A percentile compares a stretch with the other conserved stretches of the same genome.
These are phyloP conservation scores for Ustanciosporium gigantosporum DNA, from an alignment of 1,284 basidiomycete species.

Conservation along the genomic window DNA sequence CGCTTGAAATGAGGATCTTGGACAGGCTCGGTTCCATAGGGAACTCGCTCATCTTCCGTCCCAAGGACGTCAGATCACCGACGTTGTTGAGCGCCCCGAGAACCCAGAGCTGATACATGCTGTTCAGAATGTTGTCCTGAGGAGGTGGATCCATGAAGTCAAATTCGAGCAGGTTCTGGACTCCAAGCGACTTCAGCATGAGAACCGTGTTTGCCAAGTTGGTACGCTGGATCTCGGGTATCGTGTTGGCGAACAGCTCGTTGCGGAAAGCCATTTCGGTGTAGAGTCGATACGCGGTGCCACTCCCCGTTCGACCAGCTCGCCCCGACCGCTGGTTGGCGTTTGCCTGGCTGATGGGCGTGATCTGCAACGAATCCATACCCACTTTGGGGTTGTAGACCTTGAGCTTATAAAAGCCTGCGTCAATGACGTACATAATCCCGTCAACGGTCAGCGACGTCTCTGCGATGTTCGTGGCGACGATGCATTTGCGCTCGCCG, in stretches of 20 bases:
- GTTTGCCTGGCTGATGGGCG: conserved; percentile 91
- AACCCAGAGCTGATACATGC: conserved; percentile 99
- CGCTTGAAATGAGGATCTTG: conserved; percentile 95
- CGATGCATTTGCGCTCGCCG: conserved; percentile 92
- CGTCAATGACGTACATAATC: conserved; percentile 94
- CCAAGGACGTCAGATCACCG: conserved; percentile 88
- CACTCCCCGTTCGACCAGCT: conserved; percentile 87
- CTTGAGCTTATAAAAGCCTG: conserved; percentile 95
- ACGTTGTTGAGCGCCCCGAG: conserved; percentile 95
- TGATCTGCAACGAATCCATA: conserved; percentile 98
- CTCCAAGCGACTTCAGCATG: conserved; percentile 90
- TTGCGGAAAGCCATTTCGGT: conserved; percentile 96
- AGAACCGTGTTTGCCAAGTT: conserved; percentile 96
- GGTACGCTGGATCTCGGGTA: conserved; percentile 97
- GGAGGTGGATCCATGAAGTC: conserved; percentile 97
- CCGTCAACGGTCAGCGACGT: conserved; percentile 94
- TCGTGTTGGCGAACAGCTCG: conserved; percentile 93
- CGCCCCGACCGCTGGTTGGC: conserved; percentile 93
- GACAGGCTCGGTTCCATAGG: conserved; percentile 79
- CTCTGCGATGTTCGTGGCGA: conserved; percentile 98
- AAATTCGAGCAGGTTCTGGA: conserved; percentile 91
- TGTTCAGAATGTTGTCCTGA: conserved; percentile 70
- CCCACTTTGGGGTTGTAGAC: conserved; percentile 99
- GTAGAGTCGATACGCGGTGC: conserved; percentile 89
- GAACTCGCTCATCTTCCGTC: conserved; percentile 97